A percentile compares a stretch with the other conserved stretches of the same genome.
These are phyloP conservation scores for Daldinia sp. DNA, from an alignment of 2,329 filamentous ascomycete species.

Conservation along the genomic window DNA sequence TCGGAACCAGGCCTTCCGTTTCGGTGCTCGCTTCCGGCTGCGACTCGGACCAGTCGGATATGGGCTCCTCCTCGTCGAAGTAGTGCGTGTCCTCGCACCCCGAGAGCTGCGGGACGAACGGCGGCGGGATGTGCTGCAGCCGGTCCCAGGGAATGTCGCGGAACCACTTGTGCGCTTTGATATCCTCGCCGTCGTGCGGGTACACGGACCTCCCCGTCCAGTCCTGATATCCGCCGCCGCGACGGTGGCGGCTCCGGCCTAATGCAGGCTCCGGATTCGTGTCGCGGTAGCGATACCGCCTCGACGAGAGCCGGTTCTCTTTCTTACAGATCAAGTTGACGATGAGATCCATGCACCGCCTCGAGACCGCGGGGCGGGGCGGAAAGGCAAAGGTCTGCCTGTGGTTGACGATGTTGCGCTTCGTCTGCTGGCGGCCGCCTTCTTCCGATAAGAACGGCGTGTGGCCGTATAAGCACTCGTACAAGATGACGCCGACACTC, in stretches of 20 bases:
- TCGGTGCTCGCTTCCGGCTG: constrained; percentile 48
- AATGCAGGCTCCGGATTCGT: constrained; percentile 37
- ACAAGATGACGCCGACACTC: constrained; percentile 95
- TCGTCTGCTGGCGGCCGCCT: constrained; percentile 79
- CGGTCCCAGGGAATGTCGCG: constrained; percentile 80
- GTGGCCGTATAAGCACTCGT: constrained; percentile 91
- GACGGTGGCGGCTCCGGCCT: constrained; percentile 47
- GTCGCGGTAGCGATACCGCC: constrained; percentile 78
- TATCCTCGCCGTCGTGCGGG: constrained; percentile 85
- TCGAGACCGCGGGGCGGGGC: constrained; percentile 71
- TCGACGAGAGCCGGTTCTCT: constrained; percentile 80
- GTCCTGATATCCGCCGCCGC: constrained; percentile 44
- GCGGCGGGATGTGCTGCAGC: constrained; percentile 77
- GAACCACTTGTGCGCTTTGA: constrained; percentile 92
- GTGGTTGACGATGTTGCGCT: constrained; percentile 85
- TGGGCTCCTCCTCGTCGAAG: constrained; percentile 84
- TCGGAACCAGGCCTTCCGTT: constrained; percentile 44
- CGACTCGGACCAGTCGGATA: constrained; percentile 72
- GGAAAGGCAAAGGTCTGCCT: constrained; percentile 78
- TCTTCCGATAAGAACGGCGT: constrained; percentile 90
- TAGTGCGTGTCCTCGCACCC: constrained; percentile 83
- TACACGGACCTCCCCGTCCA: constrained; percentile 74
- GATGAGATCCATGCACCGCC: constrained; percentile 82
- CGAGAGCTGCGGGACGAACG: constrained; percentile 81
- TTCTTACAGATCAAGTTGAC: constrained; percentile 78